These are phyloP conservation scores for Saururus chinensis DNA, from an alignment of 164 flowering plant species.

Conservation along the genomic window DNA sequence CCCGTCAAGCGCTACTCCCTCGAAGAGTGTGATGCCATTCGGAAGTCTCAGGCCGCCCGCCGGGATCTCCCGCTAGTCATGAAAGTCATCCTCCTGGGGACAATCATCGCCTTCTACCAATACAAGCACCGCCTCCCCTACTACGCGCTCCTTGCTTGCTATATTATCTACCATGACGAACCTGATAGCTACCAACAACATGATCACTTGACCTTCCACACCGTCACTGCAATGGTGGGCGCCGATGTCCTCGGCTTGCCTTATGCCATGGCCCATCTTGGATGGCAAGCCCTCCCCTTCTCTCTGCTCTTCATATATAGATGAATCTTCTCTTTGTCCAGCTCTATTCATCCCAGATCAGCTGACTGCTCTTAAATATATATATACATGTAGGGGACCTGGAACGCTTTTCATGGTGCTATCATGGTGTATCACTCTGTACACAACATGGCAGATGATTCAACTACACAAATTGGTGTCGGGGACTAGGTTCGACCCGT, in stretches of 20 bases:
- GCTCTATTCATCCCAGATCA: background rate
- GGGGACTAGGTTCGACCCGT: conserved; percentile 72
- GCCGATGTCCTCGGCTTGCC: conserved; percentile 95
- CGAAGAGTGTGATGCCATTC: too few relatives aligned
- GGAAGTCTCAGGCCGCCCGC: too few relatives aligned
- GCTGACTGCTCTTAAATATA: background rate
- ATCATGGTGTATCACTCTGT: conserved; percentile 76
- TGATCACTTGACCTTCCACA: conserved; percentile 77
- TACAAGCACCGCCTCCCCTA: too few relatives aligned
- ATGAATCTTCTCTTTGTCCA: too few relatives aligned
- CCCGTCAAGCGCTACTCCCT: too few relatives aligned
- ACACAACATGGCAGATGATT: conserved; percentile 85
- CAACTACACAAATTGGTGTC: conserved; percentile 79
- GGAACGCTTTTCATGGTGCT: conserved; percentile 45
- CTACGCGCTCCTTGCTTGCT: too few relatives aligned
- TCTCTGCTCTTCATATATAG: too few relatives aligned
- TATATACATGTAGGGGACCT: conserved; percentile 53
- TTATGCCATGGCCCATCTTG: conserved; percentile 82
- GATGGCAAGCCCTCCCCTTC: conserved; percentile 37
- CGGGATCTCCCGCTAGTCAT: too few relatives aligned
- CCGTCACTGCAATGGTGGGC: conserved; percentile 90
- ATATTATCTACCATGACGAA: too few relatives aligned
- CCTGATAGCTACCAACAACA: too few relatives aligned
- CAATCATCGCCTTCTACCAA: too few relatives aligned
- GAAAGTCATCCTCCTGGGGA: too few relatives aligned